These are phyloP conservation scores for Carex littledalei DNA, from an alignment of 176 grass and related monocot genomes.

Conservation along the genomic window DNA sequence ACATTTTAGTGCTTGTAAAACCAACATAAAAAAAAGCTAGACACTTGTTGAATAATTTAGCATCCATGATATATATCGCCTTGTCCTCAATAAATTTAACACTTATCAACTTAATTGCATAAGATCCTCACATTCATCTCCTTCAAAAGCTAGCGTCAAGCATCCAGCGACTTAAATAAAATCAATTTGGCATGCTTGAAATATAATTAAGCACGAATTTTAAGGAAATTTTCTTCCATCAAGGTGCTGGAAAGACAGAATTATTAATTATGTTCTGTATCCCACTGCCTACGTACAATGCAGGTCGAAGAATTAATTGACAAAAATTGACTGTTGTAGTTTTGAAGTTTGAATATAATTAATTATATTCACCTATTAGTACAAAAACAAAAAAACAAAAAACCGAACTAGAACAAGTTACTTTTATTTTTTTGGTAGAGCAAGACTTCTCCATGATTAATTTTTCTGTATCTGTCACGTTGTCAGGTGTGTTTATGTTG, in stretches of 20 bases:
- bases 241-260: neutral
- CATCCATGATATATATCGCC: no score
- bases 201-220: no score
- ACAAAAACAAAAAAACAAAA: neutral
- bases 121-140: no score
- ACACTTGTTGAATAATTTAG: no score
- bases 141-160: no score
- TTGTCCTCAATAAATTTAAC: no score
- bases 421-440: neutral
- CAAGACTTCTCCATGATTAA: neutral
- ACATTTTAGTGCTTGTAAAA: no score
- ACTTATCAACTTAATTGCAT: no score
- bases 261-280: neutral
- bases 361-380: neutral
- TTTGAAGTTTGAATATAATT: neutral
- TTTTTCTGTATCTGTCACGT: neutral
- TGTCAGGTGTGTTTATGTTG: neutral
- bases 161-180: no score
- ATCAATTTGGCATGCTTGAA: no score
- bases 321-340: neutral
- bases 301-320: neutral
- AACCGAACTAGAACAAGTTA: neutral
- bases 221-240: no score
- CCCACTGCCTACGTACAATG: neutral
- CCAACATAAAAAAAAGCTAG: no score